These are phyloP conservation scores for Stachybotrys chartarum DNA, from an alignment of 2,329 filamentous ascomycete genomes.

Conservation along the genomic window DNA sequence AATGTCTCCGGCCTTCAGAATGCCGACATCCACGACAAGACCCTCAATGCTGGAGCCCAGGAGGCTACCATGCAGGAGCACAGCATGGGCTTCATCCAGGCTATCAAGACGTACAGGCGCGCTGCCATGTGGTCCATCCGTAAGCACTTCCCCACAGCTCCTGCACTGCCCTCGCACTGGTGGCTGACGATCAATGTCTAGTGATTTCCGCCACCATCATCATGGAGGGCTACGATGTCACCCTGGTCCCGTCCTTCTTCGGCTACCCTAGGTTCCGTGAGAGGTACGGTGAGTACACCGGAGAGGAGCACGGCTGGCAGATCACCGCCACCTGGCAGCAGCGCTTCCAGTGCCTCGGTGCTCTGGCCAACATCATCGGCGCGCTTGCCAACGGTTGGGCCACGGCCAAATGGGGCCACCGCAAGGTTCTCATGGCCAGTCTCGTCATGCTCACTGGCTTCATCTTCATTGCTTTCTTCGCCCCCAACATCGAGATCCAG, in stretches of 20 bases:
- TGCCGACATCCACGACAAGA: constrained; percentile 27
- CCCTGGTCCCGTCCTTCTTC: constrained; percentile 38
- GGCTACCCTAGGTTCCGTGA: constrained; percentile 31
- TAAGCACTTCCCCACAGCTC: constrained; percentile 11
- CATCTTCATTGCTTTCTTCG: constrained; percentile 43
- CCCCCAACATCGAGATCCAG: constrained; percentile 32
- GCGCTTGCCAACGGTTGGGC: constrained; percentile 34
- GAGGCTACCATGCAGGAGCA: constrained; percentile 29
- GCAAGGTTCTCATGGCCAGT: constrained; percentile 32
- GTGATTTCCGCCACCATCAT: constrained; percentile 38
- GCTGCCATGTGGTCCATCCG: constrained; percentile 32
- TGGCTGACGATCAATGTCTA: constrained; percentile 3
- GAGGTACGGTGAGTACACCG: constrained; percentile 31
- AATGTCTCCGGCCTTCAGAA: constrained; percentile 23
- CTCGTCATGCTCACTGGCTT: constrained; percentile 33
- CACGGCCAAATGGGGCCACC: constrained; percentile 34
- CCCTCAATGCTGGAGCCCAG: constrained; percentile 26
- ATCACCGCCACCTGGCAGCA: constrained; percentile 46
- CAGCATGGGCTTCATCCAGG: constrained; percentile 24
- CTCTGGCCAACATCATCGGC: constrained; percentile 29
- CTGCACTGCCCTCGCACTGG: background rate
- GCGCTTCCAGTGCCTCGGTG: constrained; percentile 30
- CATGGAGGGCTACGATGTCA: constrained; percentile 45
- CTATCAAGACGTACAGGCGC: constrained; percentile 30
- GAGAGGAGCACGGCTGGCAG: constrained; percentile 30